A percentile compares a stretch with the other conserved stretches of the same genome.
phyloP scores from a whole-genome alignment of 2,329 filamentous ascomycete genomes.

The Ophiostoma ulmi region DNA sequence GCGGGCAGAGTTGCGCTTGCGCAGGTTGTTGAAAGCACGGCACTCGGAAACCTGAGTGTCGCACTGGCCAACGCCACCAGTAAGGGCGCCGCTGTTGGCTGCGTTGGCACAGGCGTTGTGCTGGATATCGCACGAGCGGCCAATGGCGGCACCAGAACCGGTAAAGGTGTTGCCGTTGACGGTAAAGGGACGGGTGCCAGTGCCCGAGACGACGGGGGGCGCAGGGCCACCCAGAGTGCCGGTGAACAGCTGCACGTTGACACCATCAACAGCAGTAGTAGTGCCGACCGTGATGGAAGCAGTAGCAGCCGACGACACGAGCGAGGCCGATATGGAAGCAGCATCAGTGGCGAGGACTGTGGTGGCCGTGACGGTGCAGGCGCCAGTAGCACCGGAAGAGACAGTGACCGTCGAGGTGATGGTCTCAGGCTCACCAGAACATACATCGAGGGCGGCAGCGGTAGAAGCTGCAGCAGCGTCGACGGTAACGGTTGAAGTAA shows the following conservation, averaged over 20 bases:
- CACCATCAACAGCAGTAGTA: neutral
- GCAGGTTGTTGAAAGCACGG: conserved; percentile 11
- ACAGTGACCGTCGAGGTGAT: conserved; percentile 6
- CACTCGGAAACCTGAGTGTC: conserved; percentile 8
- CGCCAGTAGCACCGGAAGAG: neutral
- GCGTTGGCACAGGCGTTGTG: conserved; percentile 14
- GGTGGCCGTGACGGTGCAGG: neutral
- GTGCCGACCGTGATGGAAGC: neutral
- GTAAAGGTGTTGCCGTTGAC: conserved; percentile 14
- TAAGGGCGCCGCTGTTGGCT: conserved; percentile 9
- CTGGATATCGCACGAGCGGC: conserved; percentile 15
- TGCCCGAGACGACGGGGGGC: conserved; percentile 10
- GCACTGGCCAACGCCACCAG: conserved; percentile 13
- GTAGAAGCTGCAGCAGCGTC: neutral
- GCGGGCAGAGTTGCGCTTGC: neutral
- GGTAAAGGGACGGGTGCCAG: neutral
- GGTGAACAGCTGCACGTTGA: conserved; percentile 12
- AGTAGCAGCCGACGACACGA: neutral
- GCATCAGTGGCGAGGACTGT: neutral
- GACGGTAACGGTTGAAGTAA: conserved; percentile 13
- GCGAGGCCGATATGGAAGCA: neutral
- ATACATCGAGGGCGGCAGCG: neutral
- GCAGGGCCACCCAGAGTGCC: conserved; percentile 12
- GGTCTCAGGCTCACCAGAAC: neutral
- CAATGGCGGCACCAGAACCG: neutral